Percentiles rank a stretch among this genome's conserved stretches.
Conservation (phyloP, 331 rosid genomes). For the Phaseolus coccineus region DNA sequence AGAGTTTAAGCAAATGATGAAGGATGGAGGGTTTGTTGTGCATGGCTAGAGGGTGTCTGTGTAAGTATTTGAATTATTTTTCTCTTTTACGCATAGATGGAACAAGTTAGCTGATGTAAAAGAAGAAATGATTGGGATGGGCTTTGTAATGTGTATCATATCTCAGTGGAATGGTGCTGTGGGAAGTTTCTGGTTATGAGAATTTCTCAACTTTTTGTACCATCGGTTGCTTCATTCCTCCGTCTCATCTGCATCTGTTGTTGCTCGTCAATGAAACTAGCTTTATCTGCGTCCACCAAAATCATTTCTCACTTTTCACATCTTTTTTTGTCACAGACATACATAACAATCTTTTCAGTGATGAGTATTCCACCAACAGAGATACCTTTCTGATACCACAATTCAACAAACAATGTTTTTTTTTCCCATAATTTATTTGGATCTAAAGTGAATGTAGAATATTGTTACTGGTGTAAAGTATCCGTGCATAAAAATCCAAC, state of each 20-base stretch:
- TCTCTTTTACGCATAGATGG: slow-evolving; percentile 32
- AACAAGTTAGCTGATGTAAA: slow-evolving; percentile 26
- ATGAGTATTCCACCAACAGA: too few species aligned
- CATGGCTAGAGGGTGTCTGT: background rate
- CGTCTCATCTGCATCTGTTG: background rate
- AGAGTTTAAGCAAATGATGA: slow-evolving; percentile 82
- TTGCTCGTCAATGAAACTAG: background rate
- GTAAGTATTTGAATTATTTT: background rate
- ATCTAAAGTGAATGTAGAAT: too few species aligned
- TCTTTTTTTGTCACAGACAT: too few species aligned
- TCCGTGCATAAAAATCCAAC: too few species aligned
- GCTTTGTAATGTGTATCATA: slow-evolving; percentile 32
- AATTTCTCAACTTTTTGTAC: slow-evolving; percentile 27
- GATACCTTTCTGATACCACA: too few species aligned
- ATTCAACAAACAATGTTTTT: too few species aligned
- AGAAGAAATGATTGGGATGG: background rate
- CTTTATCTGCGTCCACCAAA: background rate
- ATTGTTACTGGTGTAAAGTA: too few species aligned
- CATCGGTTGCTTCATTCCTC: slow-evolving; percentile 25
- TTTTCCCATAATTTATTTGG: too few species aligned
- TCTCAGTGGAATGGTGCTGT: background rate
- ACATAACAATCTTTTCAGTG: too few species aligned
- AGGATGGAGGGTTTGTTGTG: slow-evolving; percentile 63
- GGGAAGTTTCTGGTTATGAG: slow-evolving; percentile 20
- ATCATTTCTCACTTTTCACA: background rate